Conservation (phyloP, 2,329 filamentous ascomycete genomes). For the Curvularia hawaiiensis region DNA sequence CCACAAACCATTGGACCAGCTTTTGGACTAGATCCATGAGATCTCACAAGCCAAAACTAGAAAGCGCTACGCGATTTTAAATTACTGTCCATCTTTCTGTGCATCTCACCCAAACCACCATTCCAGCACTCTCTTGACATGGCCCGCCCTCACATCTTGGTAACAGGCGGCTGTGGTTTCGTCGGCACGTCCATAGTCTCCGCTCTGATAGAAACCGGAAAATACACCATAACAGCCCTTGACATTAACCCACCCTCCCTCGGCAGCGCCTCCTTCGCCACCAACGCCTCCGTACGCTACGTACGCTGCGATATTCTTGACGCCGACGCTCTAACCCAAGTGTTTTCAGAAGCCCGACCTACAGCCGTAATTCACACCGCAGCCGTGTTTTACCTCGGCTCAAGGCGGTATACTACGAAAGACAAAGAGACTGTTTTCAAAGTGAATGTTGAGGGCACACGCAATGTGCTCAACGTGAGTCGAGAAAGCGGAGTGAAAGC, state of each 20-base stretch:
- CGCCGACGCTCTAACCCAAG: conserved; percentile 37
- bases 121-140: conserved; percentile 3
- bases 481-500: conserved; percentile 72
- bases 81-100: neutral
- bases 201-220: conserved; percentile 44
- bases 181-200: conserved; percentile 50
- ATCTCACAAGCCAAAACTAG: neutral
- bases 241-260: conserved; percentile 46
- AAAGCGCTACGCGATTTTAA: neutral
- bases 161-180: conserved; percentile 57
- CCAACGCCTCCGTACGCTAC: conserved; percentile 35
- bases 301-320: conserved; percentile 50
- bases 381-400: conserved; percentile 51
- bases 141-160: conserved; percentile 43
- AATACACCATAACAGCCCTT: conserved; percentile 49
- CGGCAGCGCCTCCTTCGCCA: conserved; percentile 31
- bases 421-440: conserved; percentile 65
- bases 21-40: neutral
- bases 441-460: conserved; percentile 89
- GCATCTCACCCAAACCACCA: neutral
- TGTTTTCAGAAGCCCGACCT: conserved; percentile 69
- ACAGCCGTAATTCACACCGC: conserved; percentile 92
- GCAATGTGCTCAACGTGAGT: conserved; percentile 75
- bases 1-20: neutral
- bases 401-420: conserved; percentile 47